Conservation (phyloP, 2,329 filamentous ascomycete species). For the Stagonosporopsis cucurbitacearum region DNA sequence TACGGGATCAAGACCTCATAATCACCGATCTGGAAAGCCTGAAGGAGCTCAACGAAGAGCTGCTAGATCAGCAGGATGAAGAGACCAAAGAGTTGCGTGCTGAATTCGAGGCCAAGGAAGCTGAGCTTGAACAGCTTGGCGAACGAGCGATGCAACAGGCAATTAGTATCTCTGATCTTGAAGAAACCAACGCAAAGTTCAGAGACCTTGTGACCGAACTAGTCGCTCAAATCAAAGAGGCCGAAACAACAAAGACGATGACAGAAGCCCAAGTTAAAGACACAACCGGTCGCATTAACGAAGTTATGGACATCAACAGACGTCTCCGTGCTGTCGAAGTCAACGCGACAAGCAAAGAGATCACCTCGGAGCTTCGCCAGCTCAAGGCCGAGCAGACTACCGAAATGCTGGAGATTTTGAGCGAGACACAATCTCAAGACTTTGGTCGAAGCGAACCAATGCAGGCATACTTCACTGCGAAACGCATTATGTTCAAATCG, state of each 20-base stretch:
- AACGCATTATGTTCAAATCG: conserved; percentile 86
- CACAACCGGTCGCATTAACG: conserved; percentile 82
- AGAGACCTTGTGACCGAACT: conserved; percentile 85
- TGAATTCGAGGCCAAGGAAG: conserved; percentile 88
- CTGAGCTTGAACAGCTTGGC: conserved; percentile 80
- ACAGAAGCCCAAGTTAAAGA: conserved; percentile 93
- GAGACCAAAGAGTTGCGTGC: conserved; percentile 94
- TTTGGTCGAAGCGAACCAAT: conserved; percentile 78
- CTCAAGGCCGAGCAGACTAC: conserved; percentile 88
- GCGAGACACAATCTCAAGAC: conserved; percentile 63
- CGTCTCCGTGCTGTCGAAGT: conserved; percentile 89
- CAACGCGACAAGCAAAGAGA: conserved; percentile 92
- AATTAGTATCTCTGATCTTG: conserved; percentile 80
- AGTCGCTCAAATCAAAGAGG: conserved; percentile 87
- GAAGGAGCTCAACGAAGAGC: conserved; percentile 91
- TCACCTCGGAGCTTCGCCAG: conserved; percentile 85
- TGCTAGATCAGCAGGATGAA: conserved; percentile 91
- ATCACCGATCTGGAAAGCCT: conserved; percentile 88
- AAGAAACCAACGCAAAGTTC: conserved; percentile 88
- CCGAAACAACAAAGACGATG: conserved; percentile 88
- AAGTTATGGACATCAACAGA: conserved; percentile 96
- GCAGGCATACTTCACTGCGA: conserved; percentile 86
- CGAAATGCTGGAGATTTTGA: conserved; percentile 79
- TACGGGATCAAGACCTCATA: conserved; percentile 79
- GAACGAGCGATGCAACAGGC: conserved; percentile 78